Conservation (phyloP, 1,139 yeast genomes). For the Nakaseomyces delphensis region DNA sequence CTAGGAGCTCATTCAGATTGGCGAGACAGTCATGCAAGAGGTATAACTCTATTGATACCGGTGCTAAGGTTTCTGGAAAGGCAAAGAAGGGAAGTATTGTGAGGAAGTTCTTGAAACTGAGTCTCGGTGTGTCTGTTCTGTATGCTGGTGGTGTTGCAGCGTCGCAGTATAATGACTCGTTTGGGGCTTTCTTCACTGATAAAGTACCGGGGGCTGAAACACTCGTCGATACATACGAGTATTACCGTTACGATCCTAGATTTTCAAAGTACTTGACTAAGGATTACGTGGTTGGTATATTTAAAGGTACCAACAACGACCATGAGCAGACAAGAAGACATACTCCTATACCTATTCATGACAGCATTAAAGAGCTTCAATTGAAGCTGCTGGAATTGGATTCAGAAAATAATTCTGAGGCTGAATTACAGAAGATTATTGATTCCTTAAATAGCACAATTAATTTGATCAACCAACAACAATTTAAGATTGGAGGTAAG, state of each 20-base stretch:
- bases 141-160: conserved; percentile 40
- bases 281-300: background rate
- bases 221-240: conserved; percentile 43
- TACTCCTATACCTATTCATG: conserved; percentile 2
- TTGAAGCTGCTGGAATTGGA: conserved; percentile 29
- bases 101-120: conserved; percentile 30
- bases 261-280: conserved; percentile 1
- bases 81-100: conserved; percentile 11
- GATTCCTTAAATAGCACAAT: conserved; percentile 33
- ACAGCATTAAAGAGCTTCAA: conserved; percentile 9
- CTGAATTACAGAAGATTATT: conserved; percentile 29
- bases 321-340: background rate
- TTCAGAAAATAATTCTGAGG: conserved; percentile 21
- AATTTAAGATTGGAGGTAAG: conserved; percentile 9
- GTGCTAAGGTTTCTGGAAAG: conserved; percentile 3
- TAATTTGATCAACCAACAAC: conserved; percentile 29
- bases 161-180: conserved; percentile 37
- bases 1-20: background rate
- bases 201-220: conserved; percentile 54
- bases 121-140: conserved; percentile 33
- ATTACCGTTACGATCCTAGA: conserved; percentile 28
- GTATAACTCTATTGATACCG: background rate
- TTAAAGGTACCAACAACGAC: conserved; percentile 12
- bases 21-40: background rate
- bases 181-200: conserved; percentile 45